phyloP scores from a whole-genome alignment of 495 filamentous ascomycete species.

The Aspergillus conjunctus region DNA sequence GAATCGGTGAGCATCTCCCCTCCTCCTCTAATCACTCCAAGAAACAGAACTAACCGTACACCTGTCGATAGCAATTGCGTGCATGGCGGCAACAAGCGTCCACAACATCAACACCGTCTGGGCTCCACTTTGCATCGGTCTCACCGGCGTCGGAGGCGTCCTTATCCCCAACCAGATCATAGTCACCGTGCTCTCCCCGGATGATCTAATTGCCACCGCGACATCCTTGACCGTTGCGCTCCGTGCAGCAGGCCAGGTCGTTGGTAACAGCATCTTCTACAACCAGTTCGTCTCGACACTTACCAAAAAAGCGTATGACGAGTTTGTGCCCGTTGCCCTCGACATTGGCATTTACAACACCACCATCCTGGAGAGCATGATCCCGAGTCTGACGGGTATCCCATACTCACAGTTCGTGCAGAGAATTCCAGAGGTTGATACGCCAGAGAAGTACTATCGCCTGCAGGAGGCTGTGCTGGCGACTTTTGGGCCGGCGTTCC shows the following conservation, averaged over 20 bases:
- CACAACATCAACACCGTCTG: slow-evolving; percentile 4
- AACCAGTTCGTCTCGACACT: slow-evolving; percentile 2
- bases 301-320: neutral
- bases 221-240: slow-evolving; percentile 1
- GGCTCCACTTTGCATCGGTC: neutral
- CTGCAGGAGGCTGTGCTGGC: slow-evolving; percentile 1
- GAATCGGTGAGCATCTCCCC: neutral
- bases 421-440: neutral
- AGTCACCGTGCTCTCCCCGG: slow-evolving; percentile 6
- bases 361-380: slow-evolving; percentile 3
- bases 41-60: slow-evolving; percentile 1
- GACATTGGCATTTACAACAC: neutral
- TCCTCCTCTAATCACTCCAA: neutral
- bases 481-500: slow-evolving; percentile 10
- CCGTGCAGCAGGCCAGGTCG: slow-evolving; percentile 6
- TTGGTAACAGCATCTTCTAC: slow-evolving; percentile 10
- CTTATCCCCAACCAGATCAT: slow-evolving; percentile 11
- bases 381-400: slow-evolving; percentile 1
- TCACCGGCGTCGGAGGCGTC: slow-evolving; percentile 10
- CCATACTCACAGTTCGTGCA: neutral
- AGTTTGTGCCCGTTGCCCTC: slow-evolving; percentile 5
- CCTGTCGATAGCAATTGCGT: slow-evolving; percentile 3
- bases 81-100: slow-evolving; percentile 5
- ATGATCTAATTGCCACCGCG: slow-evolving; percentile 10
- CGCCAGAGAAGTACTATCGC: neutral